phyloP scores from a whole-genome alignment of 441 rosid genomes.

The Lepidium campestre region DNA sequence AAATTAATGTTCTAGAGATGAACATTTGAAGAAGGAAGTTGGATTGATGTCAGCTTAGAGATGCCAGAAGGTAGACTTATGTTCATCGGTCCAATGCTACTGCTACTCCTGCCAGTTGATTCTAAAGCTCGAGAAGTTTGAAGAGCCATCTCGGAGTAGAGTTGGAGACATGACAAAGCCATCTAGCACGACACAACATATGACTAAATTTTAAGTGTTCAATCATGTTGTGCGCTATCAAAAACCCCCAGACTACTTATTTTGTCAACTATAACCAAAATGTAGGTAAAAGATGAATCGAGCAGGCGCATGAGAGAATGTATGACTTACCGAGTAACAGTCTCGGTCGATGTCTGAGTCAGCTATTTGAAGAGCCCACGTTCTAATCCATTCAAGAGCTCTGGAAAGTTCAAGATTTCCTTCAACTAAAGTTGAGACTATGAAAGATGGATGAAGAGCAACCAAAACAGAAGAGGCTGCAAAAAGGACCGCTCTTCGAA shows the following conservation, averaged over 20 bases:
- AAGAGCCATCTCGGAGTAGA: conserved; percentile 91
- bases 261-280: neutral
- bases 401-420: conserved; percentile 64
- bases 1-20: conserved; percentile 15
- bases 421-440: conserved; percentile 64
- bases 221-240: conserved; percentile 5
- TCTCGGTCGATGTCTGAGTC: conserved; percentile 85
- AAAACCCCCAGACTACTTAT: neutral
- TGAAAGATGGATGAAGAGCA: conserved; percentile 79
- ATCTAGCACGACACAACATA: conserved; percentile 36
- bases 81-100: conserved; percentile 18
- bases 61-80: conserved; percentile 15
- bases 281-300: neutral
- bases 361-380: conserved; percentile 70
- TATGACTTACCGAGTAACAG: conserved; percentile 66
- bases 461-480: conserved; percentile 77
- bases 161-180: conserved; percentile 90
- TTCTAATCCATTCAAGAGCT: conserved; percentile 93
- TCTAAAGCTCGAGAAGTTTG: conserved; percentile 88
- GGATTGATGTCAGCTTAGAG: conserved; percentile 28
- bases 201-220: neutral
- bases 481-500: conserved; percentile 83
- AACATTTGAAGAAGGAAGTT: conserved; percentile 25
- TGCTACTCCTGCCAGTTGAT: conserved; percentile 18
- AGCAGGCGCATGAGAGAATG: neutral